A percentile compares a stretch with the other conserved stretches of the same genome.
Conservation (phyloP, 2,329 filamentous ascomycete genomes). For the Stylonectria norvegica region DNA sequence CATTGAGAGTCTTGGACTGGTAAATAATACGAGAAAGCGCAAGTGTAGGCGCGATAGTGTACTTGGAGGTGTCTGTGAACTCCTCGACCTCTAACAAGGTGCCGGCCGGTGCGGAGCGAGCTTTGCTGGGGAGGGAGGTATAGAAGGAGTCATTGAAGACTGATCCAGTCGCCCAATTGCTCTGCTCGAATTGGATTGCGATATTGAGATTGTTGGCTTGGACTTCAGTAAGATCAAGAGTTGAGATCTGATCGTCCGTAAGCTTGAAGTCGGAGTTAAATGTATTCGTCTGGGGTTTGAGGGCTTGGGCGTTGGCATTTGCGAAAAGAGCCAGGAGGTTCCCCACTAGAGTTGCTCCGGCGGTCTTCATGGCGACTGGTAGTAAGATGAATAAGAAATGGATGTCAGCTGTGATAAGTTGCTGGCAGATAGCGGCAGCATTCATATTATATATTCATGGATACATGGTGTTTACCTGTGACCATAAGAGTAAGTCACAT, state of each 20-base stretch:
- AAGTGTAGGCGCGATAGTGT: constrained; percentile 39
- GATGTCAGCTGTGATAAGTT: too few species aligned
- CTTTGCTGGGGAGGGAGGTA: constrained; percentile 23
- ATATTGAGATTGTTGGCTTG: constrained; percentile 7
- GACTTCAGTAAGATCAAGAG: not conserved
- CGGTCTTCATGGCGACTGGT: too few species aligned
- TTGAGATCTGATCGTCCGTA: not conserved
- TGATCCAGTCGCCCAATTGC: constrained; percentile 11
- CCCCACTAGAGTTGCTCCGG: too few species aligned
- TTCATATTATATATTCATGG: too few species aligned
- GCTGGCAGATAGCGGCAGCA: too few species aligned
- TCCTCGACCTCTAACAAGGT: constrained; percentile 39
- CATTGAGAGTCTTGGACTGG: constrained; percentile 43
- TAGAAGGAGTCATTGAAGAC: constrained; percentile 39
- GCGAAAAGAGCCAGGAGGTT: not conserved
- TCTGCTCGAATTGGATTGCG: constrained; percentile 12
- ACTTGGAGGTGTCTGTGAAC: constrained; percentile 35
- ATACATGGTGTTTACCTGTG: too few species aligned
- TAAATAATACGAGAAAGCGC: constrained; percentile 49
- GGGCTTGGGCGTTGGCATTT: not conserved
- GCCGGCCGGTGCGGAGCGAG: constrained; percentile 29
- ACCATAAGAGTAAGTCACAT: too few species aligned
- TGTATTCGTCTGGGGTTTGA: not conserved
- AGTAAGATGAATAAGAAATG: too few species aligned
- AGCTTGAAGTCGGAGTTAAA: not conserved